Conservation (phyloP, 2,329 filamentous ascomycete species). For the Claviceps pazoutovae region DNA sequence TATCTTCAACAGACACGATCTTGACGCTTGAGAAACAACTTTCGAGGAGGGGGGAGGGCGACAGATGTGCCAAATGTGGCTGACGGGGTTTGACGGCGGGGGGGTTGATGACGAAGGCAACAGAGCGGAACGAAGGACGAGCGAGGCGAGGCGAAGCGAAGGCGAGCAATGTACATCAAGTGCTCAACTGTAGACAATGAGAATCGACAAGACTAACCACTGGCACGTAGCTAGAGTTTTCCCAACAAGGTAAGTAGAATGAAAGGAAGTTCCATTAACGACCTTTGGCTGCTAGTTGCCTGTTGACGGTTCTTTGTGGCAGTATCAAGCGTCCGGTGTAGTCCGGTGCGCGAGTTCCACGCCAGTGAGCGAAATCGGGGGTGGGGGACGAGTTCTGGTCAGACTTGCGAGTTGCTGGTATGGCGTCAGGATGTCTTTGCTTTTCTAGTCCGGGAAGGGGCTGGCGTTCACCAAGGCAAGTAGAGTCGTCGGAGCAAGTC, state of each 20-base stretch:
- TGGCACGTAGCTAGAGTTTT: constrained; percentile 1
- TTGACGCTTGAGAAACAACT: not conserved
- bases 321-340: not conserved
- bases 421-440: too few relatives aligned
- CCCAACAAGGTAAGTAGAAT: too few relatives aligned
- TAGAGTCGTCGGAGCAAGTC: too few relatives aligned
- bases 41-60: not conserved
- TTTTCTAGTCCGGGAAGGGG: too few relatives aligned
- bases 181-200: constrained; percentile 3
- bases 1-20: not conserved
- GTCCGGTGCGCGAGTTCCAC: not conserved
- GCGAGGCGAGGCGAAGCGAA: not conserved
- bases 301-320: not conserved
- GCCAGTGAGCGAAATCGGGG: not conserved
- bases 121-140: not conserved
- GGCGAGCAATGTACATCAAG: not conserved
- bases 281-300: constrained; percentile 1
- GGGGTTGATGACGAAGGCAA: constrained; percentile 1
- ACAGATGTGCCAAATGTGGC: not conserved
- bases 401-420: too few relatives aligned
- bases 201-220: constrained; percentile 5
- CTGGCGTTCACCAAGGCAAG: too few relatives aligned
- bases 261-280: not conserved
- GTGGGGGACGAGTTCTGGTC: too few relatives aligned
- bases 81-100: not conserved